Evolutionary conservation across 768 basidiomycete species (phyloP), one percentile per base, ranked within the genome.

Genomic region (Mycena leptocephala): DNA sequence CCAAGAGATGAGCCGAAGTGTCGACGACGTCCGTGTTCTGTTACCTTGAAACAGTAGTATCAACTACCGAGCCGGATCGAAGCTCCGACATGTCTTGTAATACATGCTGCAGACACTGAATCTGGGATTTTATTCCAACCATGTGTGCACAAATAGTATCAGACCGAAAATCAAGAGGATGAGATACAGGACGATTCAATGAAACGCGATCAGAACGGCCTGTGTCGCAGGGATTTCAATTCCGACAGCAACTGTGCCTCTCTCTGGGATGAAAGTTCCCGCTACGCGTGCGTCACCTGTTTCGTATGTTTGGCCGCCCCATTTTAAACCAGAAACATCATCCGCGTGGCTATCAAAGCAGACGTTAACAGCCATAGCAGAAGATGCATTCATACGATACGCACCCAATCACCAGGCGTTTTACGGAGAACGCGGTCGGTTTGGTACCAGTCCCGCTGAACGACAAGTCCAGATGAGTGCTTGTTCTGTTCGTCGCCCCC

Each of bases 211-310:
- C 75, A 92, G 70, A 41, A 91, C 77, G 0, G 81, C 89, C 76
- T 92, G 89, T 0, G 90, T 90, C 20, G 86, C 89, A 58, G 83
- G 82, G 32, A 92, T 85, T 75, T 88, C 85, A 32, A 92, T 77
- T 0, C 90, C 91, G 13, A 59, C 79, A 7, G 79, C 59, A 33
- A 90, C 80, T 10, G 77, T 64, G 26, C 82, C 61, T 7, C 22
- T 84, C 65, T 88, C 81, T 2, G 85, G 76, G 6, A 75, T 78
- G 41, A 85, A 72, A 28, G 46, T 73, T 5, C 91, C 90, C 30
- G 80, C 81, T 16, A 88, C 84, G 43, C 81, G 85, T 0, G 84
- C 90, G 61, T 90, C 81, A 41, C 75, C 66, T 0, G 43, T 46
- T 46, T 46, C 43, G 22, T 46, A 46, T 20, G 43, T 46, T 46